phyloP scores from a whole-genome alignment of 2,329 filamentous ascomycete species.

The Stagonosporopsis vannaccii region DNA sequence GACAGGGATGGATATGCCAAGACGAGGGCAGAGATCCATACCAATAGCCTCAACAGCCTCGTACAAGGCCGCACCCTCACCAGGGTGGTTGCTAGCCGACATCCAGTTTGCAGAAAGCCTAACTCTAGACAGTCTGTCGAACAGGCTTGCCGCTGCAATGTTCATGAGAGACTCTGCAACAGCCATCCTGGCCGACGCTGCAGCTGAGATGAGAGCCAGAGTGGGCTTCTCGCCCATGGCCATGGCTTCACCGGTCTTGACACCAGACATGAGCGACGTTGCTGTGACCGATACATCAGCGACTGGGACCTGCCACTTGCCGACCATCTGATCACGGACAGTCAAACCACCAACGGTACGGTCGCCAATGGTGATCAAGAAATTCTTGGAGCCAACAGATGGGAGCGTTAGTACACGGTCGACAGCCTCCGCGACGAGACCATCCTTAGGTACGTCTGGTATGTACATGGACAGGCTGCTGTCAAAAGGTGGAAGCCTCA shows the following conservation, averaged over 20 bases:
- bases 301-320: constrained; percentile 93
- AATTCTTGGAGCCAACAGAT: constrained; percentile 94
- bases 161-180: constrained; percentile 95
- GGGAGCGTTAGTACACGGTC: constrained; percentile 84
- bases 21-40: constrained; percentile 85
- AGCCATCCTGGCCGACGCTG: constrained; percentile 93
- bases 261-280: constrained; percentile 75
- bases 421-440: constrained; percentile 72
- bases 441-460: constrained; percentile 62
- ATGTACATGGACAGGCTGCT: constrained; percentile 73
- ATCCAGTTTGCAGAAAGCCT: constrained; percentile 98
- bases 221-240: constrained; percentile 93
- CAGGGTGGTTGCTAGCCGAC: constrained; percentile 92
- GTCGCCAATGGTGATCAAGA: constrained; percentile 96
- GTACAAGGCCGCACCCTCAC: constrained; percentile 90
- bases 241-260: constrained; percentile 92
- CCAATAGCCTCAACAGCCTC: constrained; percentile 93
- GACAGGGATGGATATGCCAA: constrained; percentile 94
- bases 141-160: constrained; percentile 78
- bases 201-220: constrained; percentile 86
- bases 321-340: constrained; percentile 92
- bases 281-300: constrained; percentile 93
- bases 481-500: constrained; percentile 75
- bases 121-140: constrained; percentile 77
- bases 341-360: constrained; percentile 89